Conservation (phyloP, 441 rosid species). For the Biscutella laevigata region DNA sequence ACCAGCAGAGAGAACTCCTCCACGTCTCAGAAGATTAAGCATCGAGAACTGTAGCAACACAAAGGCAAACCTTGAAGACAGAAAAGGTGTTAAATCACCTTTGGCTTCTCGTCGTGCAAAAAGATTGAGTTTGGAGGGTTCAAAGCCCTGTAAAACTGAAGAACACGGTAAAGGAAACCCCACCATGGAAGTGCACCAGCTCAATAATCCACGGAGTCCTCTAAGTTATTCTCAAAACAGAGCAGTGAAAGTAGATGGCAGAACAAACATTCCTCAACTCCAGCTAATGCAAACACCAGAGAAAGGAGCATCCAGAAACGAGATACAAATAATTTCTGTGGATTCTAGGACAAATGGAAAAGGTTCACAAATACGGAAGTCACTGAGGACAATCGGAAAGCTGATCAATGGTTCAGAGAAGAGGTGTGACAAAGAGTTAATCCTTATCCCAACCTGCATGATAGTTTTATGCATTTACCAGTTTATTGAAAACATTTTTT, state of each 20-base stretch:
- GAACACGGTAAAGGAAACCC: constrained; percentile 25
- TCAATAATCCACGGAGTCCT: constrained; percentile 50
- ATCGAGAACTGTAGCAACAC: constrained; percentile 47
- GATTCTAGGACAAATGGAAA: constrained; percentile 46
- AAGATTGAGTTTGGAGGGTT: constrained; percentile 65
- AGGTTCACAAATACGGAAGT: constrained; percentile 73
- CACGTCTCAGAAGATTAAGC: constrained; percentile 43
- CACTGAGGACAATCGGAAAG: constrained; percentile 74
- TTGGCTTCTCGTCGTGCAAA: constrained; percentile 34
- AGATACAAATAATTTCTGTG: constrained; percentile 36
- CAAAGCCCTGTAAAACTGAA: constrained; percentile 33
- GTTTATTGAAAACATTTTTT: not conserved
- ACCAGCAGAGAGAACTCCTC: constrained; percentile 34
- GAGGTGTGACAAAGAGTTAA: constrained; percentile 35
- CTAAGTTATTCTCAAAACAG: constrained; percentile 34
- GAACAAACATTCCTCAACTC: constrained; percentile 40
- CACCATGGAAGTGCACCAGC: constrained; percentile 25
- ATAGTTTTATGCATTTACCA: not conserved
- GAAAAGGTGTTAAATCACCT: constrained; percentile 44
- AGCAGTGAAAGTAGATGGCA: constrained; percentile 32
- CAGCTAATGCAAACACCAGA: constrained; percentile 55
- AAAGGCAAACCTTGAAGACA: constrained; percentile 39
- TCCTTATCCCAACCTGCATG: not conserved
- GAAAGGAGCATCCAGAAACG: constrained; percentile 30
- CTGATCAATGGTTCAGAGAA: constrained; percentile 80